Base-by-base conservation (phyloP, 2,329 filamentous ascomycete species). In the Ascochyta koolunga region DNA sequence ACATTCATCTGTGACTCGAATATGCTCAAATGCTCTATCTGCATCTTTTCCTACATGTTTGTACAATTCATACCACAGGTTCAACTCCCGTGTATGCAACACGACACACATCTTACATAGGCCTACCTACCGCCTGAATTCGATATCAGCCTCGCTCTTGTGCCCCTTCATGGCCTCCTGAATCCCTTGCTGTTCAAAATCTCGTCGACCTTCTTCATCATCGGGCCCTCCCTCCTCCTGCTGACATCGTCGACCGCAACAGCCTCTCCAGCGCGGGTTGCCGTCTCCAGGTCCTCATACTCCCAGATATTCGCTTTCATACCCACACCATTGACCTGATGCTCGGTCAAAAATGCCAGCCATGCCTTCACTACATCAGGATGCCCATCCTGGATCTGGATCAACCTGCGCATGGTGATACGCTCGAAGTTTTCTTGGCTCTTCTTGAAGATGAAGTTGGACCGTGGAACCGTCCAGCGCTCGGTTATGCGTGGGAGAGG, bases 291-390 rank as follows among this genome's bases (percentile, higher is more conserved):
- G 52, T 84, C 83, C 68, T 89, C 86, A 76, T 91, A 93, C 71
- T 96, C 91, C 87, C 90, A 99, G 43, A 98, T 84, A 73, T 99
- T 97, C 47, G 95, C 95, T 83, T 99, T 99, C 92, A 99, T 96
- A 67, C 95, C 95, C 35, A 98, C 88, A n/a, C 95, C 95, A 64
- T 96, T 90, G 73, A 95, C 96, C 36, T 92, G 90, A 72, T 97
- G 89, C 77, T 96, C 96, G 70, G 90, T 86, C 70, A 99, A 75
- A 72, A 96, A 98, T 0, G 91, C 92, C 54, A 99, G 79, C 95
- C 95, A 99, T 24, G 93, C 76, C 76, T 96, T 89, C 31, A 99
- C 92, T 1, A 87, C 88, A 73, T 97, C 91, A 0, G 92, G 87
- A 68, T 97, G 83, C 0, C 92, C 95, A 70, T 98, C 95, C 62